A percentile compares a stretch with the other conserved stretches of the same genome.
Conservation (phyloP, 805 yeast species). For the Soucietia sequanensis region DNA sequence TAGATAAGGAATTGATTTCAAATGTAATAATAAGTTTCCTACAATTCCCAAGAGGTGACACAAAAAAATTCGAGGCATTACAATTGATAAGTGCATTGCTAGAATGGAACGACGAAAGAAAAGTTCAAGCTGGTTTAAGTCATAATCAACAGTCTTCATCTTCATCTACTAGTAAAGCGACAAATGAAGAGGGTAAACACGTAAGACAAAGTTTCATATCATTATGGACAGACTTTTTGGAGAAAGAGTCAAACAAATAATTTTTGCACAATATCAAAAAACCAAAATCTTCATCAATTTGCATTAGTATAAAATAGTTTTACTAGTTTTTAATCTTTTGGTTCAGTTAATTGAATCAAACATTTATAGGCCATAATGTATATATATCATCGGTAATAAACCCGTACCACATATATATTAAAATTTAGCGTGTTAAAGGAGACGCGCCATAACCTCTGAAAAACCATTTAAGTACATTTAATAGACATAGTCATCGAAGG, state of each 20-base stretch:
- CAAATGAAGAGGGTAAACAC: constrained; percentile 18
- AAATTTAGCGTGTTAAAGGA: too few species aligned
- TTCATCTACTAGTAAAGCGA: constrained; percentile 14
- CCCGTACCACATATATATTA: too few species aligned
- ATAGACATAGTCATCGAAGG: too few species aligned
- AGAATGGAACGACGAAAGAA: constrained; percentile 84
- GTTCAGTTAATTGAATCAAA: too few species aligned
- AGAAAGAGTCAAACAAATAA: constrained; percentile 54
- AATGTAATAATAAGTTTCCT: constrained; percentile 83
- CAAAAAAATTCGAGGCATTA: constrained; percentile 91
- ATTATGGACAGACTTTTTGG: constrained; percentile 77
- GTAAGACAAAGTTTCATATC: constrained; percentile 61
- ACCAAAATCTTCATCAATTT: too few species aligned
- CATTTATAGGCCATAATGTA: too few species aligned
- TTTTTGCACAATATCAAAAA: not conserved
- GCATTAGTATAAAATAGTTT: too few species aligned
- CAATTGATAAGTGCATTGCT: constrained; percentile 78
- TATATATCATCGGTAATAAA: too few species aligned
- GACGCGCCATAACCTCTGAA: too few species aligned
- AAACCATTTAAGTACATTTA: too few species aligned
- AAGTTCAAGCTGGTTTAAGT: constrained; percentile 70
- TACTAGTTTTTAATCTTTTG: too few species aligned
- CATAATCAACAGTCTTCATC: constrained; percentile 25
- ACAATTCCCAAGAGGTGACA: constrained; percentile 86
- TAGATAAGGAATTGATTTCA: constrained; percentile 86